Evolutionary conservation across 352 stramenopile species (phyloP), one percentile per base, ranked within the genome.

Genomic region (Phytophthora fragariaefolia): DNA sequence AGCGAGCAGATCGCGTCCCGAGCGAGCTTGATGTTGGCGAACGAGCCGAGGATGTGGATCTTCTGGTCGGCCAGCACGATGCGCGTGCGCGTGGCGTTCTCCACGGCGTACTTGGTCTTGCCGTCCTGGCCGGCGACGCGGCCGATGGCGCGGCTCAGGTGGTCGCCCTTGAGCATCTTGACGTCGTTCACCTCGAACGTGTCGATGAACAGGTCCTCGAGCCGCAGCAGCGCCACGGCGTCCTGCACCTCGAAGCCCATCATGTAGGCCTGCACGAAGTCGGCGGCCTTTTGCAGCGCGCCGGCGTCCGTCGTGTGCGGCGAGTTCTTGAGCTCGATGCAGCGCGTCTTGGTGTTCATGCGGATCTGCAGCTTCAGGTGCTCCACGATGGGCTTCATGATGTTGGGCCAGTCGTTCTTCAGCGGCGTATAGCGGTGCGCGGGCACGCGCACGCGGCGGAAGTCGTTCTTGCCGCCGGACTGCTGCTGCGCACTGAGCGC

Each of bases 201-300:
- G 77, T 99, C 98, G 64, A 96, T 93, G 66, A 95, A 99, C 48
- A 99, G 77, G 74, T 99, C 98, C 71, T 99, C 98, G 47, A 99
- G 87, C 77, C 98, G 93, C 64, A 99, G 82, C 52, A 99, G 79
- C 22, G 98, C 98, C 23, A 99, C 94, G 0, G 95, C 93, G 65
- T 99, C 95, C 73, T 98, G 90, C 34, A 99, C 96, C 63, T 99
- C 98, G 66, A 99, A 99, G 49, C 98, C 98, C 84, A 99, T 96
- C 96, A 99, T 99, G 77, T 99, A 99, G 26, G 97, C 98, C 68
- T 97, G 90, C 28, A 99, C 92, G 69, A 99, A 99, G 84, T 99
- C 97, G 0, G 93, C 93, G 24, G 88, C 96, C 70, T 99, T 99
- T 78, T 99, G 97, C 36, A 99, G 77, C 32, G 96, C 92, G 24